phyloP scores from a whole-genome alignment of 352 stramenopile species.

The Thalassiosira livingstoniorum region DNA sequence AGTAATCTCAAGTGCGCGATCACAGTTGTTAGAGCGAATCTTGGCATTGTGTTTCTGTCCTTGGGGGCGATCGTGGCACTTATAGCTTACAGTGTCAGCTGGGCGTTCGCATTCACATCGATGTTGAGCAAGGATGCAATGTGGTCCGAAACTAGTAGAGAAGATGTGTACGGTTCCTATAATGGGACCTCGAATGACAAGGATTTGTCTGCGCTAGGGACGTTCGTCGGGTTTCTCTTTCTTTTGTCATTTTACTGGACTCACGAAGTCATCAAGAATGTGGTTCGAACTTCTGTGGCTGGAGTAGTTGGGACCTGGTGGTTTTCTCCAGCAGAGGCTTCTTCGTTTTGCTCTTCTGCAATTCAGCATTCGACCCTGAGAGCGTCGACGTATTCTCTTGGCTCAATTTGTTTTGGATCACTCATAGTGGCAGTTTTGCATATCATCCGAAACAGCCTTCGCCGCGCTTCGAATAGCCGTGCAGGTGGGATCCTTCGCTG shows the following conservation, averaged over 20 bases:
- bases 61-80: constrained; percentile 48
- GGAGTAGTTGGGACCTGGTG: constrained; percentile 77
- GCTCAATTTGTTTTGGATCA: constrained; percentile 86
- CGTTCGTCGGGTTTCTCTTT: constrained; percentile 43
- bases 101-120: constrained; percentile 42
- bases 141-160: constrained; percentile 1
- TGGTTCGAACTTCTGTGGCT: constrained; percentile 63
- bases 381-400: constrained; percentile 72
- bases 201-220: constrained; percentile 28
- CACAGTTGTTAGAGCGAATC: constrained; percentile 90
- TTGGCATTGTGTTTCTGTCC: constrained; percentile 88
- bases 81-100: constrained; percentile 57
- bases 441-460: constrained; percentile 86
- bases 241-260: constrained; percentile 75
- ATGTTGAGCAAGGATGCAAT: constrained; percentile 39
- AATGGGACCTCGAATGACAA: background rate
- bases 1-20: constrained; percentile 92
- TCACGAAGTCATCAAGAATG: constrained; percentile 72
- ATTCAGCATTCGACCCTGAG: constrained; percentile 55
- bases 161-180: constrained; percentile 51
- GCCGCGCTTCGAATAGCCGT: constrained; percentile 76
- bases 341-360: constrained; percentile 60
- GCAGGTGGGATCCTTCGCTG: constrained; percentile 88
- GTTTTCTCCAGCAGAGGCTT: constrained; percentile 72
- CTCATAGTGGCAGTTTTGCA: constrained; percentile 90